These are phyloP conservation scores for Diaporthe ampelina DNA, from an alignment of 2,329 filamentous ascomycete genomes.

Conservation along the genomic window DNA sequence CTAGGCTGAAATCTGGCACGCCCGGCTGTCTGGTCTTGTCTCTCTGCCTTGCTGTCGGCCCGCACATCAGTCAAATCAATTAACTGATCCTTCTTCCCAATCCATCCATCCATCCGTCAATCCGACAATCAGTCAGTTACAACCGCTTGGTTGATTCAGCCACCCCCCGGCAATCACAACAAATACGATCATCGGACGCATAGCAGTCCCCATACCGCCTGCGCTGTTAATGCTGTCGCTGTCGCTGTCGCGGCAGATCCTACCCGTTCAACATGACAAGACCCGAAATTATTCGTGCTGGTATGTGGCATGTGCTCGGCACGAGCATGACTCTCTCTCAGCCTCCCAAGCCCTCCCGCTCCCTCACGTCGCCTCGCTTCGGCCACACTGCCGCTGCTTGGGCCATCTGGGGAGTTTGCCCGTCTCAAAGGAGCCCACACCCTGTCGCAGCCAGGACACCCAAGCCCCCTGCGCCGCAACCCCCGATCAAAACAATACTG, in stretches of 20 bases:
- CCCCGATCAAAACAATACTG: constrained; percentile 44
- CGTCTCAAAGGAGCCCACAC: constrained; percentile 19
- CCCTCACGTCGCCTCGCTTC: constrained; percentile 1
- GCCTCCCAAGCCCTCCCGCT: constrained; percentile 20
- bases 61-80: constrained; percentile 6
- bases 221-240: constrained; percentile 37
- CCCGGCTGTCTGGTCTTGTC: constrained; percentile 23
- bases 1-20: constrained; percentile 17
- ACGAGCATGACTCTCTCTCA: constrained; percentile 36
- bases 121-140: constrained; percentile 16
- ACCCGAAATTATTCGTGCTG: constrained; percentile 72
- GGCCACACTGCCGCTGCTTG: constrained; percentile 23
- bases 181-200: constrained; percentile 25
- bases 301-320: constrained; percentile 57
- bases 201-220: constrained; percentile 28
- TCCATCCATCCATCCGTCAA: constrained; percentile 15
- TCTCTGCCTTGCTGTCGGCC: not conserved
- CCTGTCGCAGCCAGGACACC: constrained; percentile 24
- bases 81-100: constrained; percentile 25
- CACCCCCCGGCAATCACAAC: constrained; percentile 28
- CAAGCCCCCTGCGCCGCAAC: constrained; percentile 26
- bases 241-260: constrained; percentile 33
- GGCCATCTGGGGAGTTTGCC: constrained; percentile 26
- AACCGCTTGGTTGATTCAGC: constrained; percentile 22
- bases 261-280: constrained; percentile 66